A percentile compares a stretch with the other conserved stretches of the same genome.
These are phyloP conservation scores for Fusarium buxicola DNA, from an alignment of 2,329 filamentous ascomycete species.

Conservation along the genomic window DNA sequence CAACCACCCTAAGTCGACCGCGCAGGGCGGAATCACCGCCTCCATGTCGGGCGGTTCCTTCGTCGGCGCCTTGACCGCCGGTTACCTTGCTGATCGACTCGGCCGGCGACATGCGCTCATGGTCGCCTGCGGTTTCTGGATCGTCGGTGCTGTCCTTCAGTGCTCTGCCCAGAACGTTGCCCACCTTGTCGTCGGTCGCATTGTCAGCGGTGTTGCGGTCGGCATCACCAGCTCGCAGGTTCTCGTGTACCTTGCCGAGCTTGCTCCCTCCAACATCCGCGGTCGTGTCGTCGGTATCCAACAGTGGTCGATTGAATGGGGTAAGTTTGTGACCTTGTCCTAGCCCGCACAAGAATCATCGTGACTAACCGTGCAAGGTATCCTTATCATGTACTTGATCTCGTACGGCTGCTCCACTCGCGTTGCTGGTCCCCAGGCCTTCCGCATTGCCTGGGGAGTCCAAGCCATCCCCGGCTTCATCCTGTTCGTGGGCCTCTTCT, in stretches of 20 bases:
- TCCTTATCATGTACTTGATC: conserved; percentile 77
- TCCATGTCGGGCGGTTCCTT: conserved; percentile 63
- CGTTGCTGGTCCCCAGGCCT: conserved; percentile 66
- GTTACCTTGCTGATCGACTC: conserved; percentile 59
- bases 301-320: conserved; percentile 79
- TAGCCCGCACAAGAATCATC: not conserved
- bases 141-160: conserved; percentile 70
- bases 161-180: conserved; percentile 68
- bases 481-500: conserved; percentile 67
- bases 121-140: conserved; percentile 61
- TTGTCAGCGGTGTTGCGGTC: conserved; percentile 74
- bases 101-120: conserved; percentile 59
- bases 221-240: conserved; percentile 76
- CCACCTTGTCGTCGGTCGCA: conserved; percentile 64
- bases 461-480: conserved; percentile 71
- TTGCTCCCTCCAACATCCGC: conserved; percentile 67
- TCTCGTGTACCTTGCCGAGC: conserved; percentile 75
- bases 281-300: conserved; percentile 77
- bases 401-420: conserved; percentile 69
- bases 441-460: conserved; percentile 73
- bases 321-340: conserved; percentile 12
- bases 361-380: conserved; percentile 58
- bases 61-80: conserved; percentile 58
- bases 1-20: conserved; percentile 57
- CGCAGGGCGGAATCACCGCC: conserved; percentile 63